A percentile compares a stretch with the other conserved stretches of the same genome.
These are phyloP conservation scores for Venustampulla echinocandica DNA, from an alignment of 495 filamentous ascomycete genomes.

Conservation along the genomic window DNA sequence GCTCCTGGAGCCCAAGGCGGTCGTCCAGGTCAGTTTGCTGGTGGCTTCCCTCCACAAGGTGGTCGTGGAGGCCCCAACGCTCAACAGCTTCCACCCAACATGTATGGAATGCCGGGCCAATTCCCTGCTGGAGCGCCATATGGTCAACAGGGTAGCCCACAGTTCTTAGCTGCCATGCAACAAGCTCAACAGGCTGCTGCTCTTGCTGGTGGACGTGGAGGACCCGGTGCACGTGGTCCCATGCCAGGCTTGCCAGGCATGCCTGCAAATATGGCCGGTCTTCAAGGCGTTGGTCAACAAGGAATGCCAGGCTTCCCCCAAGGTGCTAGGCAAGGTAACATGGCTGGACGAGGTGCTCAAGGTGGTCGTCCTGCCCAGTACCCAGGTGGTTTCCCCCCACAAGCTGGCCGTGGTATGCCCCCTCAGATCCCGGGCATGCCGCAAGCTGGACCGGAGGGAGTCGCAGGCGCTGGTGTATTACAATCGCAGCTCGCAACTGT, in stretches of 20 bases:
- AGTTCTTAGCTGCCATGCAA: constrained; percentile 55
- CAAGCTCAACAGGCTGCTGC: constrained; percentile 55
- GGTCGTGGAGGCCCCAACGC: constrained; percentile 67
- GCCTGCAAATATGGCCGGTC: constrained; percentile 54
- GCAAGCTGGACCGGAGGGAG: constrained; percentile 18
- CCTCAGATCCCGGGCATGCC: constrained; percentile 26
- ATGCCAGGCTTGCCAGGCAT: constrained; percentile 61
- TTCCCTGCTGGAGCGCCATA: constrained; percentile 58
- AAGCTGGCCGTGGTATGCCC: constrained; percentile 28
- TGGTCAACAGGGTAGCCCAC: constrained; percentile 39
- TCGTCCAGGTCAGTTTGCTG: constrained; percentile 76
- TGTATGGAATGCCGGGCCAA: constrained; percentile 66
- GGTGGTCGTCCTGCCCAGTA: constrained; percentile 37
- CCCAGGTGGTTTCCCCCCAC: constrained; percentile 32
- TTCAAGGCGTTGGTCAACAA: constrained; percentile 35
- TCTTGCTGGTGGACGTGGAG: constrained; percentile 62
- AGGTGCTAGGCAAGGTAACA: constrained; percentile 33
- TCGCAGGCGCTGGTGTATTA: constrained; percentile 33
- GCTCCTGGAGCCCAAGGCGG: constrained; percentile 74
- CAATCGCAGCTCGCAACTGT: constrained; percentile 38
- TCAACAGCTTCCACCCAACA: constrained; percentile 71
- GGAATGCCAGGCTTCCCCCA: constrained; percentile 59
- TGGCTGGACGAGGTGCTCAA: constrained; percentile 28
- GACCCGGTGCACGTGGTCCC: constrained; percentile 61
- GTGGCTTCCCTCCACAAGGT: constrained; percentile 66